Percentiles rank a stretch among this genome's conserved stretches.
Conservation (phyloP, 164 flowering plant species). For the Aristolochia fimbriata region DNA sequence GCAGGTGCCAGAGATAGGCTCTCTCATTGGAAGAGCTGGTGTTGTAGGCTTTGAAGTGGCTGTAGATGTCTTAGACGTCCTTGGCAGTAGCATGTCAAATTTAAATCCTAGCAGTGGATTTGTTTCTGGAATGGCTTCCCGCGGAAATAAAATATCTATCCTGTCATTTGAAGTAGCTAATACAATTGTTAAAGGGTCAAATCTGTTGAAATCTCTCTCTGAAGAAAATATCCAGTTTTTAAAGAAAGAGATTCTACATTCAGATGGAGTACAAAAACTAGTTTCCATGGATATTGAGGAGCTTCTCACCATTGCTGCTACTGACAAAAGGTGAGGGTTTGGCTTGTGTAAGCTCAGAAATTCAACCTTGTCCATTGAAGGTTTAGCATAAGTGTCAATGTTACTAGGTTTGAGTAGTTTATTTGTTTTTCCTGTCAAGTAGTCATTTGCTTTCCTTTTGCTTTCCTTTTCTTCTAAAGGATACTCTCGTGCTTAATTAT, state of each 20-base stretch:
- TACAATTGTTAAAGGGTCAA: slow-evolving; percentile 77
- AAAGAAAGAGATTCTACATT: slow-evolving; percentile 61
- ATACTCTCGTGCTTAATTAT: no score
- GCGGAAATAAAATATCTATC: slow-evolving; percentile 65
- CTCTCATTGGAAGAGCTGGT: slow-evolving; percentile 77
- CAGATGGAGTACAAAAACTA: slow-evolving; percentile 70
- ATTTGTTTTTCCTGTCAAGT: not conserved
- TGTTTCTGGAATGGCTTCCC: slow-evolving; percentile 54
- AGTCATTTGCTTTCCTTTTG: not conserved
- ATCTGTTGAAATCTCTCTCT: slow-evolving; percentile 77
- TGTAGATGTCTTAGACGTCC: slow-evolving; percentile 79
- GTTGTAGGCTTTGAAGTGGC: slow-evolving; percentile 69
- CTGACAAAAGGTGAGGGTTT: slow-evolving; percentile 67
- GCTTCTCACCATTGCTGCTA: slow-evolving; percentile 69
- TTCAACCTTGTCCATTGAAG: not conserved
- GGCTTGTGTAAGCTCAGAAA: slow-evolving; percentile 2
- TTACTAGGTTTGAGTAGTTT: not conserved
- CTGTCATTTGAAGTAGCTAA: slow-evolving; percentile 91
- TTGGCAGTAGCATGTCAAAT: slow-evolving; percentile 88
- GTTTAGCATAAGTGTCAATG: not conserved
- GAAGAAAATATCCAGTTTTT: slow-evolving; percentile 53
- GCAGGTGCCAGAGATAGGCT: slow-evolving; percentile 73
- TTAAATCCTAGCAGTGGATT: slow-evolving; percentile 54
- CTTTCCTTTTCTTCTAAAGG: no score
- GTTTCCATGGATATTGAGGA: slow-evolving; percentile 70